A percentile compares a stretch with the other conserved stretches of the same genome.
Evolutionary conservation across 768 basidiomycete species (phyloP).

Genomic region (Crepidotus variabilis): DNA sequence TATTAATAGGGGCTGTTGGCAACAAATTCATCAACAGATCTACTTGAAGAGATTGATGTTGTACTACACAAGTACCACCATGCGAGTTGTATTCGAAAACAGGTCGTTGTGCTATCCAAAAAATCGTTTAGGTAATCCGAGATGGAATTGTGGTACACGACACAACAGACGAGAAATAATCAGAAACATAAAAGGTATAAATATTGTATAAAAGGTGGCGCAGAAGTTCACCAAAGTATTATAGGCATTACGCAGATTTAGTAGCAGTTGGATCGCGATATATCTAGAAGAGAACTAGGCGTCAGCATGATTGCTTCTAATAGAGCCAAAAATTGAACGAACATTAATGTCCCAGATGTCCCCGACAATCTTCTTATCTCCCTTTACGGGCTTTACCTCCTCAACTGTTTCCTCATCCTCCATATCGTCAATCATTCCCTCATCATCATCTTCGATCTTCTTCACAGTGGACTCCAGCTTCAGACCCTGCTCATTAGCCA

Average conservation of each 20-base stretch:
- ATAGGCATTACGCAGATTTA: slow-evolving; percentile 23
- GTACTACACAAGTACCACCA: too few species aligned
- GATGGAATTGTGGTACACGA: neutral
- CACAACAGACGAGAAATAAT: slow-evolving; percentile 9
- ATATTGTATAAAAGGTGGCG: slow-evolving; percentile 4
- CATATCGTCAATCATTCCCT: neutral
- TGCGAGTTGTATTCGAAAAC: too few species aligned
- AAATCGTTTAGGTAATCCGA: neutral
- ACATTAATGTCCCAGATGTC: slow-evolving; percentile 78
- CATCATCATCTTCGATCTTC: slow-evolving; percentile 9
- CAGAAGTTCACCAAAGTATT: neutral
- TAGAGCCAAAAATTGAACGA: slow-evolving; percentile 11
- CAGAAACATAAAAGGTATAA: slow-evolving; percentile 8
- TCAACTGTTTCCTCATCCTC: neutral
- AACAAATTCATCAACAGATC: too few species aligned
- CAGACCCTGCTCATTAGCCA: slow-evolving; percentile 95
- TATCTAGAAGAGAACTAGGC: slow-evolving; percentile 27
- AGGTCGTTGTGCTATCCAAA: too few species aligned
- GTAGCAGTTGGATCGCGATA: slow-evolving; percentile 44
- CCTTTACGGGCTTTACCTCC: neutral
- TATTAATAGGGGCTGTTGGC: too few species aligned
- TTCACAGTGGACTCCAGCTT: slow-evolving; percentile 57
- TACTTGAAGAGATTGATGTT: too few species aligned
- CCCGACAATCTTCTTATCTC: slow-evolving; percentile 45
- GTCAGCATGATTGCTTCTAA: neutral